Base-by-base conservation (phyloP, 1,139 yeast genomes). In the Magnusiomyces paraingens region DNA sequence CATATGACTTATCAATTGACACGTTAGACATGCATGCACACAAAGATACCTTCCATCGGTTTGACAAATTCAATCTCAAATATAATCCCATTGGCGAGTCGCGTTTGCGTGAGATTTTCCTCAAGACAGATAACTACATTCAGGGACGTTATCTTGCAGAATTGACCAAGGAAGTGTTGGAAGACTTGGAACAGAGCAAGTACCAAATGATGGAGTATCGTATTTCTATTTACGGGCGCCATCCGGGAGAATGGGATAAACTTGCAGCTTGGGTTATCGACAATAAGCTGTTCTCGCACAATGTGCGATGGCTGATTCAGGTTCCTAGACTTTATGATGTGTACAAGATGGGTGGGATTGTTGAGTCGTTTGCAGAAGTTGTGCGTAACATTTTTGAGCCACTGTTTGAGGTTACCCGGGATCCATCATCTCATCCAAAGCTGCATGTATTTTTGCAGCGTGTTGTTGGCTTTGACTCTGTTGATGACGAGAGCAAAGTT, bases 11-110 rank as follows among this genome's bases (percentile, higher is more conserved):
- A 58, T 86, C 95, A 55, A 93, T 94, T 64, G 99, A 94, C 66
- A 93, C 99, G 1, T 79, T 94, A 61, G 99, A 94, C 71, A 94
- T 94, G 99, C 99, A 94, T 71, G 97, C 99, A 2, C 99, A 94
- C 69, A 88, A 93, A 58, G 99, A 94, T 67, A 86, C 98, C 0
- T 94, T 94, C 79, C 99, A 94, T 71, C 80, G 99, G 64, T 94
- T 94, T 67, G 99, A 94, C 72, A 94, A 94, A 72, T 94, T 94
- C 77, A 94, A 94, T 69, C 78, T 94, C 72, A 94, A 94, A 71
- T 94, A 94, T 73, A 94, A 94, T 66, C 99, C 99, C 20, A 86
- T 94, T 64, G 99, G 99, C 22, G 99, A 93, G 72, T 91, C 98
- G 20, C 84, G 99, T 70, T 75, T 94, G 67, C 82, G 99, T 71